Percentiles rank a stretch among this genome's conserved stretches.
phyloP scores from a whole-genome alignment of 2,329 filamentous ascomycete genomes.

The Sporothrix inflata region DNA sequence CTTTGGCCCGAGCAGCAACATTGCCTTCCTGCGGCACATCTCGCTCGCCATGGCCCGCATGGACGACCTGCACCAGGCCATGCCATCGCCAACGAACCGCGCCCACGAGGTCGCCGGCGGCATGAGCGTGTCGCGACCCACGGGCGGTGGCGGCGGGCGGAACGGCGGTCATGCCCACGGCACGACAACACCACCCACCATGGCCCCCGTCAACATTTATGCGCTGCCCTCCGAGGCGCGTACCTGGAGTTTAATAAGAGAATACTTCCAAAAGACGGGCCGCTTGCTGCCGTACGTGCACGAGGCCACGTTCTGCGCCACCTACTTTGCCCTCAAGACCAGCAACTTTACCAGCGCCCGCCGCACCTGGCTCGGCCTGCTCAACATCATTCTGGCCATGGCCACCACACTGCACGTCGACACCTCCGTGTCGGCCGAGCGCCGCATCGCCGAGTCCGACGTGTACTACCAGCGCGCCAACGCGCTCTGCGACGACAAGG shows the following conservation, averaged over 20 bases:
- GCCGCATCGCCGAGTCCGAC: constrained; percentile 47
- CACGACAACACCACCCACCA: background rate
- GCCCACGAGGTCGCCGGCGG: background rate
- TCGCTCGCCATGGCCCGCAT: constrained; percentile 30
- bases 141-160: background rate
- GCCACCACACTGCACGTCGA: constrained; percentile 37
- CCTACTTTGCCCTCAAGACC: constrained; percentile 30
- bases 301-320: constrained; percentile 32
- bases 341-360: constrained; percentile 42
- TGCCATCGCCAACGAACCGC: background rate
- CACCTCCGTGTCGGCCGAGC: background rate
- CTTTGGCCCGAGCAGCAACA: constrained; percentile 38
- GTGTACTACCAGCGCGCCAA: constrained; percentile 51
- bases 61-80: constrained; percentile 12
- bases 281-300: constrained; percentile 35
- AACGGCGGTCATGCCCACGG: background rate
- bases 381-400: constrained; percentile 57
- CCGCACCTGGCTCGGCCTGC: constrained; percentile 54
- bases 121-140: constrained; percentile 20
- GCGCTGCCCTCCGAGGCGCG: background rate
- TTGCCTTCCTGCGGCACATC: constrained; percentile 37
- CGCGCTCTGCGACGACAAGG: constrained; percentile 45
- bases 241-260: constrained; percentile 18
- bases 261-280: constrained; percentile 36
- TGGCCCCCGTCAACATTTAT: constrained; percentile 22